Evolutionary conservation across 192 early-diverging fungal species (phyloP), one percentile per base, ranked within the genome.

Genomic region (Jimgerdemannia flammicorona): DNA sequence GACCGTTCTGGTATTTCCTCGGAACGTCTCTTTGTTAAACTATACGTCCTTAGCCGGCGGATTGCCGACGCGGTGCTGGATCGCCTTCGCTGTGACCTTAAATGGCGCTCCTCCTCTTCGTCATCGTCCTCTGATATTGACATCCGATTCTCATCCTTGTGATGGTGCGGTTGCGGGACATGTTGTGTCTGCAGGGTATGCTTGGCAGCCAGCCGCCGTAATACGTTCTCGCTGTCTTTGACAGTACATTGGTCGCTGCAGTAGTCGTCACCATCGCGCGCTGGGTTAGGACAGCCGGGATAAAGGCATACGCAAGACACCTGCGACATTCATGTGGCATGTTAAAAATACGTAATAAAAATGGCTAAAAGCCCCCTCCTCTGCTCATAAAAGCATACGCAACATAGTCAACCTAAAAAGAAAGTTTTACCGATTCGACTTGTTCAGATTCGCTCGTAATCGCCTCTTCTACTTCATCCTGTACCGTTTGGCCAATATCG

Each of bases 171-270:
- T 59, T 59, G 49, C 14, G 49, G 8, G 49, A 14, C 14, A 14
- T 14, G 49, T 14, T 10, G 49, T 14, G 49, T 6, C 44, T 43
- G 59, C 66, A 7, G 67, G 7, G 17, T 69, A 17, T 74, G 68
- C 41, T 84, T 79, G 78, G 64, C 73, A 40, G 77, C 79, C 11
- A 79, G 72, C 18, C 80, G 77, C 9, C 67, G 64, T 2, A 79
- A 76, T 18, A 78, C 79, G 42, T 80, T 77, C 64, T 84, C 83
- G 68, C 78, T 79, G 69, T 80, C 83, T 66, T 81, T 84, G 64
- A 83, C 76, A 44, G 77, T 77, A 63, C 84, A 85, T 7, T 78
- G 73, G 43, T 85, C 82, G 64, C 84, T 83, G 64, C 84, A 85
- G 66, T 83, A 85, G 65, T 72, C 77, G 44, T 73, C 78, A n/a